Conservation (phyloP, 169 alveolate genomes). For the Theileria orientalis region DNA sequence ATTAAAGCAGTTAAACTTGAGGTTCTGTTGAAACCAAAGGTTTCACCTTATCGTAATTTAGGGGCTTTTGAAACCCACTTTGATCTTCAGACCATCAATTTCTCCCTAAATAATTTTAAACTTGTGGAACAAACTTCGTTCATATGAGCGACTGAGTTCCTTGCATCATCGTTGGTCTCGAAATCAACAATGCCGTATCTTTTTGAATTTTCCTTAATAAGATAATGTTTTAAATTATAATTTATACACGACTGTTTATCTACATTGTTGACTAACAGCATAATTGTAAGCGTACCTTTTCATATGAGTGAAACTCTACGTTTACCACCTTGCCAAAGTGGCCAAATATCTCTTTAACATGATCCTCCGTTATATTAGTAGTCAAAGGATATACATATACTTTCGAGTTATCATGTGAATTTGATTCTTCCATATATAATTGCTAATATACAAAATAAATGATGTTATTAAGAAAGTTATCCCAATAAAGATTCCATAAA, state of each 20-base stretch:
- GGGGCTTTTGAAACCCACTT: constrained; percentile 8
- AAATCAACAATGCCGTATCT: constrained; percentile 23
- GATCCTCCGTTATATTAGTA: constrained; percentile 48
- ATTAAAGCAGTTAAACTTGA: too few species aligned
- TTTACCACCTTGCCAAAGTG: constrained; percentile 37
- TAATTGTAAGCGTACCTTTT: constrained; percentile 10
- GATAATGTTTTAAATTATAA: too few species aligned
- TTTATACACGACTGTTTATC: too few species aligned
- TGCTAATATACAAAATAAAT: neutral
- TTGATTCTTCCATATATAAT: constrained; percentile 2
- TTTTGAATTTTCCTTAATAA: neutral
- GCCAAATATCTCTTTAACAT: constrained; percentile 49
- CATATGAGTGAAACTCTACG: constrained; percentile 3
- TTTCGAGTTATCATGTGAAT: neutral
- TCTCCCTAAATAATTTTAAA: constrained; percentile 45
- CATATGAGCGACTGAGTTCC: constrained; percentile 31
- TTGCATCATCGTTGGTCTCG: constrained; percentile 34
- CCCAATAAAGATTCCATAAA: too few species aligned
- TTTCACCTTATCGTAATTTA: too few species aligned
- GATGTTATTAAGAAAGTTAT: too few species aligned
- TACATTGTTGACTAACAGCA: neutral
- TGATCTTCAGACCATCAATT: constrained; percentile 43
- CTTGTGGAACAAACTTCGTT: constrained; percentile 25
- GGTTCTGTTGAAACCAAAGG: too few species aligned
- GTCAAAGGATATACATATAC: constrained; percentile 52